Base-by-base conservation (phyloP, 2,329 filamentous ascomycete species). In the Lachnellula hyalina region DNA sequence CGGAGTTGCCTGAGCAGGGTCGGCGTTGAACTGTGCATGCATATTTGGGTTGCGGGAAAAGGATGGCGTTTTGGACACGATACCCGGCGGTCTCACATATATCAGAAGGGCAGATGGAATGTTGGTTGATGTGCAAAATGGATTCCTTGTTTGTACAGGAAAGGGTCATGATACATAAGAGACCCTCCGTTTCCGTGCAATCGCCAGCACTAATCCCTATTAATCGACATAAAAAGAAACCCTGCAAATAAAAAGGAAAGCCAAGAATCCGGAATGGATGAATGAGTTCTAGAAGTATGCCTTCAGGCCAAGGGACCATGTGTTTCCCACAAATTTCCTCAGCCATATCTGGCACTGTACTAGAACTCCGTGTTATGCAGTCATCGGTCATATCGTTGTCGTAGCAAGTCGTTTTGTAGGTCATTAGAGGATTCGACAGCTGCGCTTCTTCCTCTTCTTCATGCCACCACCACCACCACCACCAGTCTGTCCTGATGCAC, bases 401-500 rank as follows among this genome's bases (percentile, higher is more conserved):
- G 57, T 68, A 61, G 55, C 52, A 63, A 58, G 56, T 63, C 61
- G 53, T 63, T 35, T 38, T 14, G 35, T 59, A 57, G 42, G 28
- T 50, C 42, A 52, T 64, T 78, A 95, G 69, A 95, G 78, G 72
- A 93, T 83, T 71, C 81, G 83, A 78, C 90, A 95, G 73, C 81
- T 88, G 76, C 86, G 85, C 82, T 89, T 91, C 84, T 90, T 94
- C 84, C 89, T 94, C 77, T 86, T 86, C 79, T 85, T 90, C 75
- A 77, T 70, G 62, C 71, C 68, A 56, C 74, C 74, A 74, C 54
- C 74, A 74, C 77, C 70, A 62, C 71, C 68, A 56, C 74, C 74
- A 74, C 54, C 74, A 74, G 58, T 48, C 44, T 58, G 55, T 38
- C 54, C 55, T 38, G 57, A 54, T 56, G 54, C 54, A 36, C 58